Conservation (phyloP, 805 yeast genomes). For the Brettanomyces sp. region DNA sequence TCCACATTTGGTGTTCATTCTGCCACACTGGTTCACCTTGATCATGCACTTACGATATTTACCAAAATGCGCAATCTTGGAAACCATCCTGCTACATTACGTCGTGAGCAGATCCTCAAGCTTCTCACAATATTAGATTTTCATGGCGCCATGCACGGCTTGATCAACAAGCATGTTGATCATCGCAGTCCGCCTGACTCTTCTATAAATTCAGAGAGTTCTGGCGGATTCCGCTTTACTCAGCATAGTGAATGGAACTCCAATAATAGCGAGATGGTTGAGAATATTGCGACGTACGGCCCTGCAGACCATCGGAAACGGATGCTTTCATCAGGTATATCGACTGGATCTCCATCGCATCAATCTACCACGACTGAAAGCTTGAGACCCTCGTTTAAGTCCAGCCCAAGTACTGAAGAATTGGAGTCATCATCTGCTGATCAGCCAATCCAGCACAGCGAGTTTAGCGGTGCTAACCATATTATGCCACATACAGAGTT, state of each 20-base stretch:
- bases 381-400: neutral
- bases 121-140: constrained; percentile 59
- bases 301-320: neutral
- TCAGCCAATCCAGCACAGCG: neutral
- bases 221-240: constrained; percentile 9
- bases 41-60: constrained; percentile 60
- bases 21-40: constrained; percentile 61
- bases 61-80: constrained; percentile 72
- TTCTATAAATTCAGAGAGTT: constrained; percentile 10
- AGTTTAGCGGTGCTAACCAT: neutral
- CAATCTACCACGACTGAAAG: neutral
- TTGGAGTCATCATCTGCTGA: neutral
- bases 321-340: neutral
- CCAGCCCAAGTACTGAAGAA: neutral
- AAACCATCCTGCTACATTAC: constrained; percentile 68
- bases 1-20: constrained; percentile 78
- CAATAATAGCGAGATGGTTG: too few relatives aligned
- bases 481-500: neutral
- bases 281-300: too few relatives aligned
- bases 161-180: constrained; percentile 51
- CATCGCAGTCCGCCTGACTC: constrained; percentile 23
- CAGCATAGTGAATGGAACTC: neutral
- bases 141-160: constrained; percentile 50
- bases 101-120: constrained; percentile 63
- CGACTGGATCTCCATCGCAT: neutral